These are phyloP conservation scores for Salvia sclarea DNA, from an alignment of 305 asterid species.

Conservation along the genomic window DNA sequence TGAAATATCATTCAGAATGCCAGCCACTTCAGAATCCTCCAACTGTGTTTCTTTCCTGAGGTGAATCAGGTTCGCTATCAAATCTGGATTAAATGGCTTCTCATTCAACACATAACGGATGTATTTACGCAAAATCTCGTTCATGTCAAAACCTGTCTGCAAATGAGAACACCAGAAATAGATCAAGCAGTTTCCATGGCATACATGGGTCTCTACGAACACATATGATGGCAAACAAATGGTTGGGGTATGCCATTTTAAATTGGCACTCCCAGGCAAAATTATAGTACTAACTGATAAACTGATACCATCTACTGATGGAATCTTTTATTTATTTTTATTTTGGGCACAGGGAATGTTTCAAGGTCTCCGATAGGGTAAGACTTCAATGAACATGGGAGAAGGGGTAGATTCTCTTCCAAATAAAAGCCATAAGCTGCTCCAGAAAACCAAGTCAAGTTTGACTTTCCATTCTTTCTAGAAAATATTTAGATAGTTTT, in stretches of 20 bases:
- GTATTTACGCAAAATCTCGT: conserved; percentile 83
- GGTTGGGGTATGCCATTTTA: not conserved
- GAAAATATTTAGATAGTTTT: conserved; percentile 19
- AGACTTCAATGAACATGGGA: not conserved
- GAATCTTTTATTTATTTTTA: not conserved
- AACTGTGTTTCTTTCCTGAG: conserved; percentile 71
- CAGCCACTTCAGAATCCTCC: conserved; percentile 82
- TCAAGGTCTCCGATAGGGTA: not conserved
- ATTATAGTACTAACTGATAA: not conserved
- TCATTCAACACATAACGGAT: conserved; percentile 90
- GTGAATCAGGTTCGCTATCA: conserved; percentile 75
- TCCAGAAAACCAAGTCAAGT: conserved; percentile 3
- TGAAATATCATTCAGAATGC: conserved; percentile 84
- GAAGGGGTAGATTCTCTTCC: not conserved
- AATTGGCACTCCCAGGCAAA: not conserved
- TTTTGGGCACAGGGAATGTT: not conserved
- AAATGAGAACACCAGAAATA: conserved; percentile 36
- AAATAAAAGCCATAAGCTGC: conserved; percentile 6
- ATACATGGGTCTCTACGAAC: conserved; percentile 7
- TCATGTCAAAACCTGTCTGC: conserved; percentile 92
- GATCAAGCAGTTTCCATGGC: conserved; percentile 28
- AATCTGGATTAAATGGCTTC: conserved; percentile 83
- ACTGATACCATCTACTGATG: conserved; percentile 3
- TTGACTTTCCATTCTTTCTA: conserved; percentile 15
- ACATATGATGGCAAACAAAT: conserved; percentile 12